These are phyloP conservation scores for Kodamaea hsintzibuensis DNA, from an alignment of 805 yeast species.

Conservation along the genomic window DNA sequence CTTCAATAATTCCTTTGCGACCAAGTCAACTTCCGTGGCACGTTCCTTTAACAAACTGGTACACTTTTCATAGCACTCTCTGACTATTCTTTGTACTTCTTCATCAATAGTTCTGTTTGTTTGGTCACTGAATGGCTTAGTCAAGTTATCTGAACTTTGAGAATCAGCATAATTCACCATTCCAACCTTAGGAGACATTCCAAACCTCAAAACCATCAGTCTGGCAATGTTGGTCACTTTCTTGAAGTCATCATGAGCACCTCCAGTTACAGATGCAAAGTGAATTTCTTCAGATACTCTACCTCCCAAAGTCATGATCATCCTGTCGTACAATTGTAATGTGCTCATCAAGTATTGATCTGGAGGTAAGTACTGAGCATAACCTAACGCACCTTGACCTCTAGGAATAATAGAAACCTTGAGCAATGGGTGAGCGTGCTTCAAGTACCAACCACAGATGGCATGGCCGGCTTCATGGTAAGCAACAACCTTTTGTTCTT, in stretches of 20 bases:
- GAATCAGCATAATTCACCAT: constrained; percentile 72
- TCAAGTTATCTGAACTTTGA: constrained; percentile 62
- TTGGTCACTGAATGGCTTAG: constrained; percentile 87
- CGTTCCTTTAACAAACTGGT: constrained; percentile 65
- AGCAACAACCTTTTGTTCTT: constrained; percentile 89
- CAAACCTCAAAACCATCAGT: constrained; percentile 87
- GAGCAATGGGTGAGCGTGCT: constrained; percentile 87
- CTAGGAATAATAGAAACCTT: constrained; percentile 97
- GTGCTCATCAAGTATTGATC: constrained; percentile 80
- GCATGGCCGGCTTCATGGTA: constrained; percentile 99
- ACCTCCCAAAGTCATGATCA: constrained; percentile 98
- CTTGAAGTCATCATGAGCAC: constrained; percentile 95
- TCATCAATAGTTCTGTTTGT: constrained; percentile 79
- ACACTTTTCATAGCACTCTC: constrained; percentile 74
- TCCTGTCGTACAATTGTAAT: constrained; percentile 79
- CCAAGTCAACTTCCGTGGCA: constrained; percentile 71
- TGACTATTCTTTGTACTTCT: constrained; percentile 79
- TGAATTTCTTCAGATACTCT: constrained; percentile 94
- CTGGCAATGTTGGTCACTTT: constrained; percentile 94
- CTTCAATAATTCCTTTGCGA: constrained; percentile 81
- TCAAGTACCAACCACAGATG: constrained; percentile 93
- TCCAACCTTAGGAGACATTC: constrained; percentile 91
- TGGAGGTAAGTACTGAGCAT: constrained; percentile 95
- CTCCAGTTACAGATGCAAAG: constrained; percentile 89
- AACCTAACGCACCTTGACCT: constrained; percentile 96